Evolutionary conservation across 2,329 filamentous ascomycete genomes (phyloP).

Genomic region (Aspergillus flavus): DNA sequence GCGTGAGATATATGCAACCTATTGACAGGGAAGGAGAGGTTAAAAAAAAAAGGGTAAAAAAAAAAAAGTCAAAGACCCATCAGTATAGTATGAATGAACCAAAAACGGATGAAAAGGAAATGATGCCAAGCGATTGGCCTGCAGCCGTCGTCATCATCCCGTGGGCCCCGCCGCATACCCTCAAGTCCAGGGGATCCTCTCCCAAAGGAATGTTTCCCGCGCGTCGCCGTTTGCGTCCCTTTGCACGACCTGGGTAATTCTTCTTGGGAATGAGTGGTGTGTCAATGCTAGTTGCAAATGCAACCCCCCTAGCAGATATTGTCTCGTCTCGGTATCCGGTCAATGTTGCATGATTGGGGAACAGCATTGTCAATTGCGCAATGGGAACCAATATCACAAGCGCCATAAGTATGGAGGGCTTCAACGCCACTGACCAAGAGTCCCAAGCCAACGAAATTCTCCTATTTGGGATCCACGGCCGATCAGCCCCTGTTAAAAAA

Average conservation of each 20-base stretch:
- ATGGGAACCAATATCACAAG: neutral
- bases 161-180: constrained; percentile 5
- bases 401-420: neutral
- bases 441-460: constrained; percentile 8
- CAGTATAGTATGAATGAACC: neutral
- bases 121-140: constrained; percentile 7
- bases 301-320: neutral
- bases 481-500: constrained; percentile 10
- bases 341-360: neutral
- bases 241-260: neutral
- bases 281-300: neutral
- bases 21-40: neutral
- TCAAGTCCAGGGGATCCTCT: neutral
- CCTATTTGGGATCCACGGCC: constrained; percentile 13
- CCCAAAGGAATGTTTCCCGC: constrained; percentile 8
- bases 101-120: constrained; percentile 1
- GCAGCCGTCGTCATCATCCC: constrained; percentile 15
- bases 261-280: neutral
- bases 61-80: neutral
- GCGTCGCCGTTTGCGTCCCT: constrained; percentile 6
- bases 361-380: neutral
- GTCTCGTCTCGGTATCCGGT: neutral
- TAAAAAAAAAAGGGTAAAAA: neutral
- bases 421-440: neutral
- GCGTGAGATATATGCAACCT: neutral